phyloP scores from a whole-genome alignment of 1,284 basidiomycete genomes.

The Apiotrichum sp. region DNA sequence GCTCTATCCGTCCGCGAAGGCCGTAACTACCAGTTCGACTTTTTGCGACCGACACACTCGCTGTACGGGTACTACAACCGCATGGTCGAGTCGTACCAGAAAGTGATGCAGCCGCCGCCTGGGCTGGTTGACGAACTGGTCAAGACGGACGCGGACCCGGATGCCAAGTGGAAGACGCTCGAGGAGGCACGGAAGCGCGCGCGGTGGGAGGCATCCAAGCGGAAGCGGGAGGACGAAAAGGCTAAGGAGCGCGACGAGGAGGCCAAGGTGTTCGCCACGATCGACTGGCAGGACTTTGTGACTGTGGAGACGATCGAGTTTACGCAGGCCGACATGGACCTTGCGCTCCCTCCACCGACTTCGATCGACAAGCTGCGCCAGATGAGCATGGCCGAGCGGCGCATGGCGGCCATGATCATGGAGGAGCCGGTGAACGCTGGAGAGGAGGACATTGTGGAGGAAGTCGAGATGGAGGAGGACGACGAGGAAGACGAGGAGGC shows the following conservation, averaged over 20 bases:
- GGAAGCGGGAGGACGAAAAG: slow-evolving; percentile 76
- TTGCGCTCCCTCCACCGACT: slow-evolving; percentile 92
- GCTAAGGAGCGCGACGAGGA: slow-evolving; percentile 78
- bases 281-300: slow-evolving; percentile 99
- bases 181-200: slow-evolving; percentile 72
- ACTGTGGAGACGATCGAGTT: slow-evolving; percentile 99
- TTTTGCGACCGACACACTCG: slow-evolving; percentile 89
- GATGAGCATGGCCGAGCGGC: slow-evolving; percentile 94
- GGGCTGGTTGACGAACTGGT: slow-evolving; percentile 64
- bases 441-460: slow-evolving; percentile 48
- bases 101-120: slow-evolving; percentile 76
- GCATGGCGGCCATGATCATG: slow-evolving; percentile 98
- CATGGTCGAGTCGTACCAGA: slow-evolving; percentile 92
- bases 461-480: slow-evolving; percentile 58
- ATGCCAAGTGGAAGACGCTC: slow-evolving; percentile 66
- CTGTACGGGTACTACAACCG: slow-evolving; percentile 95
- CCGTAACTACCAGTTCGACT: slow-evolving; percentile 97
- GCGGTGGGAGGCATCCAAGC: slow-evolving; percentile 78
- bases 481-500: slow-evolving; percentile 55
- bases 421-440: slow-evolving; percentile 79
- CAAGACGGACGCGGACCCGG: slow-evolving; percentile 56
- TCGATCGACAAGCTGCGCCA: slow-evolving; percentile 89
- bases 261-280: slow-evolving; percentile 73
- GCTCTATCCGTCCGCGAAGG: slow-evolving; percentile 81
- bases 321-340: slow-evolving; percentile 80